Evolutionary conservation across 352 stramenopile species (phyloP).

Genomic region (Phytopythium sindhum): DNA sequence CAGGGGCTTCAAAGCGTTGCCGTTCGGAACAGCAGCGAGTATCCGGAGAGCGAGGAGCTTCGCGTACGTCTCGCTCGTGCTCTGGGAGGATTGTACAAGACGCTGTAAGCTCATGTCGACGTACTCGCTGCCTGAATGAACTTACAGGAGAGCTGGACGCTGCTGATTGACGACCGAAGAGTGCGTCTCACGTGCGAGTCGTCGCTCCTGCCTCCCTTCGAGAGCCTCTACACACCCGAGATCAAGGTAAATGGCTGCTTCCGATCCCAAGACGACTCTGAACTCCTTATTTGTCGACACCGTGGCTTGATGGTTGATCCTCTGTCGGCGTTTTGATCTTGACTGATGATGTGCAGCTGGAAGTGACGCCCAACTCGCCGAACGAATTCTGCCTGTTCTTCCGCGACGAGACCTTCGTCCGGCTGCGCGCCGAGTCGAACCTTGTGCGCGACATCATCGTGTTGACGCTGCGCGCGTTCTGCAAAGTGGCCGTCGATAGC

Average conservation of each 20-base stretch:
- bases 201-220: conserved; percentile 73
- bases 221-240: conserved; percentile 67
- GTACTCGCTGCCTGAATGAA: neutral
- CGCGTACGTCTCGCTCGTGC: conserved; percentile 28
- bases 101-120: conserved; percentile 1
- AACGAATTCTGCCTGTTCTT: conserved; percentile 72
- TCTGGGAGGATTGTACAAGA: neutral
- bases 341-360: conserved; percentile 29
- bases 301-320: conserved; percentile 9
- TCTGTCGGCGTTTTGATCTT: conserved; percentile 1
- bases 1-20: conserved; percentile 43
- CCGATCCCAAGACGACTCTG: neutral
- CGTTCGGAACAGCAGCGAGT: conserved; percentile 60
- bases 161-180: conserved; percentile 74
- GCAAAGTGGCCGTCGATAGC: conserved; percentile 48
- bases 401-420: conserved; percentile 52
- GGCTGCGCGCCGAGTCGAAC: conserved; percentile 72
- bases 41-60: conserved; percentile 54
- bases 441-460: conserved; percentile 77
- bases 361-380: conserved; percentile 46
- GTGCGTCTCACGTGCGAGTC: conserved; percentile 80
- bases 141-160: conserved; percentile 73
- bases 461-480: conserved; percentile 77
- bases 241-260: conserved; percentile 42
- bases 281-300: neutral